Percentiles rank a stretch among this genome's conserved stretches.
Conservation (phyloP, 257 asterid species). For the Ilex aquifolium region DNA sequence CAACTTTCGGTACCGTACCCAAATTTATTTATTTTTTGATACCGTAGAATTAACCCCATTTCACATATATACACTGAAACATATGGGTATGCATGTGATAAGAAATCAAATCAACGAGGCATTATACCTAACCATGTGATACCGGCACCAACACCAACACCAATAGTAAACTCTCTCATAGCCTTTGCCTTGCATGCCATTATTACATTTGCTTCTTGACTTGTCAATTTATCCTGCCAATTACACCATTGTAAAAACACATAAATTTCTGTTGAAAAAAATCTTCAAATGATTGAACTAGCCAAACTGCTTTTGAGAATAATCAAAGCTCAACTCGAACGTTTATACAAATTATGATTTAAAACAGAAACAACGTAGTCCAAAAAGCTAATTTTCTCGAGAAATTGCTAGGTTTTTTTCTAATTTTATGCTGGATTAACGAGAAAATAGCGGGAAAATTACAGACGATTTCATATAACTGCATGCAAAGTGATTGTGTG, state of each 20-base stretch:
- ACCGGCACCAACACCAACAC: slow-evolving; percentile 29
- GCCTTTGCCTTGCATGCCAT: slow-evolving; percentile 30
- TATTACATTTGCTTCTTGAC: slow-evolving; percentile 42
- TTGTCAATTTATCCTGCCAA: slow-evolving; percentile 43
- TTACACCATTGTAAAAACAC: slow-evolving; percentile 1
- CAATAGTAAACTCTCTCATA: slow-evolving; percentile 31
- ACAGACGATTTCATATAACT: not conserved
- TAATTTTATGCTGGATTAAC: not conserved
- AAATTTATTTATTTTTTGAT: not conserved
- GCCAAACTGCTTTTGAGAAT: not conserved
- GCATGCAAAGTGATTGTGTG: not conserved
- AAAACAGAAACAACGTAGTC: not conserved
- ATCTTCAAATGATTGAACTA: too few species aligned
- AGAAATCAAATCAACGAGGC: not conserved
- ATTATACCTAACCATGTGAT: slow-evolving; percentile 58
- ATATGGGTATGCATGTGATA: not conserved
- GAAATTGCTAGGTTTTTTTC: not conserved
- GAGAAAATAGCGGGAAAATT: not conserved
- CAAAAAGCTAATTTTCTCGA: not conserved
- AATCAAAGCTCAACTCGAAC: not conserved
- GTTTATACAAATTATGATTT: not conserved
- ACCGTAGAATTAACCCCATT: not conserved
- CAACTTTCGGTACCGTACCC: not conserved
- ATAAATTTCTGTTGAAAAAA: not conserved
- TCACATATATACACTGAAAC: not conserved